These are phyloP conservation scores for Gynandropsis gynandra DNA, from an alignment of 345 rosid species.

Conservation along the genomic window DNA sequence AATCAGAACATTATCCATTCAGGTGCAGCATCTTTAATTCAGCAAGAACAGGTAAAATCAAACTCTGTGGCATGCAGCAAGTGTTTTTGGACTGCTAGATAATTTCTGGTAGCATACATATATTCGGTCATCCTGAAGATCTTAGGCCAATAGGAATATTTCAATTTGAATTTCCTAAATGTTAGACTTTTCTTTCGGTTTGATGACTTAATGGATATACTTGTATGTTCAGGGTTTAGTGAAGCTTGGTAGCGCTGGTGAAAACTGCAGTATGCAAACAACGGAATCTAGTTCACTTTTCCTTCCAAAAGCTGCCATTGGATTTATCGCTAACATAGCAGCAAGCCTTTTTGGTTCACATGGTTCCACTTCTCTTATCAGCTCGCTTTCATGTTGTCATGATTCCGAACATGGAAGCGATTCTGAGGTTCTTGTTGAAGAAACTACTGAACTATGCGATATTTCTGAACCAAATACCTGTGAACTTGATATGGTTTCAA, in stretches of 20 bases:
- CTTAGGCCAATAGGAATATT: not conserved
- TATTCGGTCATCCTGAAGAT: not conserved
- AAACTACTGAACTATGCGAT: constrained; percentile 30
- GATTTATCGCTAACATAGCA: constrained; percentile 52
- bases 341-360: constrained; percentile 48
- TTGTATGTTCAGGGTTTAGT: constrained; percentile 42
- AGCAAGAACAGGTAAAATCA: constrained; percentile 46
- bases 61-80: constrained; percentile 11
- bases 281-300: constrained; percentile 39
- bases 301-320: constrained; percentile 57
- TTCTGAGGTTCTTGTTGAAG: constrained; percentile 26
- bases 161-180: not conserved
- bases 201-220: constrained; percentile 1
- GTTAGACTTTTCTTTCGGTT: not conserved
- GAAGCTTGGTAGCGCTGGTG: constrained; percentile 28
- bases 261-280: constrained; percentile 26
- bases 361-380: constrained; percentile 36
- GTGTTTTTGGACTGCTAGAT: not conserved
- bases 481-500: constrained; percentile 25
- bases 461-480: constrained; percentile 30
- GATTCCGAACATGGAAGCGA: constrained; percentile 35
- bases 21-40: constrained; percentile 32
- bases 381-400: constrained; percentile 28
- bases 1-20: constrained; percentile 35
- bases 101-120: not conserved